Base-by-base conservation (phyloP, 2,329 filamentous ascomycete genomes). In the Penicillium frequentans region DNA sequence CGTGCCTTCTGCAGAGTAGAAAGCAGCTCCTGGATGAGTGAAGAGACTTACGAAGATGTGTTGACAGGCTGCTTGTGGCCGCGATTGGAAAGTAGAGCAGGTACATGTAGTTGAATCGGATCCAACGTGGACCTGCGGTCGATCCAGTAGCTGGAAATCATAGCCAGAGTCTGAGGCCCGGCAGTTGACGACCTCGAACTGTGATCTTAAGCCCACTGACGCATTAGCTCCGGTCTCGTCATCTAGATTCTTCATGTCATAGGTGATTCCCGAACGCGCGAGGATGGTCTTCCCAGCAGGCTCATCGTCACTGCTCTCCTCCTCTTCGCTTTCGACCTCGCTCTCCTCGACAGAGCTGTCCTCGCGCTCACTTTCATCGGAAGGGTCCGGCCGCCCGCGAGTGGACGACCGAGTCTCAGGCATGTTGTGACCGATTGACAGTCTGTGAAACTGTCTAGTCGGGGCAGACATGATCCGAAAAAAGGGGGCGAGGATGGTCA, bases 31-130 rank as follows among this genome's bases (percentile, higher is more conserved):
- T 19, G 37, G 16, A 44, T n/a, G 19, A 23, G 19, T n/a, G 35
- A 19, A 42, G 10, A 42, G 43, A 70, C 75, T 72, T 59, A 77
- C 75, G 62, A 75, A 77, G 42, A 77, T 75, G 64, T 77, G 75
- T 47, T 74, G 73, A 54, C 75, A 77, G 14, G 75, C 74, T 49
- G 68, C 65, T 27, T 67, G 62, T 5, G 68, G 62, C 19, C 58
- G 65, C 48, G 63, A 59, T 29, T 62, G 56, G 52, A 73, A 77
- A 33, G 69, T 68, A n/a, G 59, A 60, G 48, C 75, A 77, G 35
- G 71, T 73, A 56, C 75, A 77, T 46, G 67, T 70, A 49, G 68
- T 66, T 14, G 66, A 56, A 26, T 67, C 65, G 5, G 66, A 37
- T 10, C 65, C 64, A 39, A 77, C 59, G 46, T 70, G 71, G 49